Percentiles rank a stretch among this genome's conserved stretches.
Conservation (phyloP, 108 stramenopile species). For the Conticribra guillardii region DNA sequence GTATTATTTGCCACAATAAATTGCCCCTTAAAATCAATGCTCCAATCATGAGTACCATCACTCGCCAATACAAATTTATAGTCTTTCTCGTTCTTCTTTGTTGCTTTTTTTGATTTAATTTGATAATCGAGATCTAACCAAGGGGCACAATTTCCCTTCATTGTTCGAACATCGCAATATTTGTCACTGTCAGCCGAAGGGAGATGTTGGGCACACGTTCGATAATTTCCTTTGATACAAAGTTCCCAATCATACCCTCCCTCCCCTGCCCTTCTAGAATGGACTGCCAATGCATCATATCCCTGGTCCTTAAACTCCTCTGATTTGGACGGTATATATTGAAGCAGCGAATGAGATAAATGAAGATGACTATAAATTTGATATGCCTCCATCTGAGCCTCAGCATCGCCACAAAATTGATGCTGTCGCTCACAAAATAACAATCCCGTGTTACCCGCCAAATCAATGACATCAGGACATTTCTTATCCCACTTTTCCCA, state of each 20-base stretch:
- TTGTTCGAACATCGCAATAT: conserved; percentile 42
- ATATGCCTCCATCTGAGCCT: conserved; percentile 44
- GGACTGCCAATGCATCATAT: conserved; percentile 47
- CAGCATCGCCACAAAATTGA: conserved; percentile 49
- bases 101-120: conserved; percentile 39
- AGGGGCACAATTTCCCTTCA: conserved; percentile 51
- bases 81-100: conserved; percentile 33
- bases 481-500: conserved; percentile 47
- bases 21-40: conserved; percentile 42
- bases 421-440: conserved; percentile 51
- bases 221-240: conserved; percentile 39
- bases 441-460: conserved; percentile 46
- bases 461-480: conserved; percentile 47
- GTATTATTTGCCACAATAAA: conserved; percentile 48
- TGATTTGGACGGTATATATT: conserved; percentile 45
- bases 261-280: conserved; percentile 47
- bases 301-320: conserved; percentile 34
- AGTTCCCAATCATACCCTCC: conserved; percentile 52
- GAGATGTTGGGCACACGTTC: conserved; percentile 39
- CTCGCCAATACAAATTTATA: conserved; percentile 46
- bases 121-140: conserved; percentile 52
- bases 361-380: conserved; percentile 37
- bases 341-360: conserved; percentile 33
- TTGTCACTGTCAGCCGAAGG: not conserved
- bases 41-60: conserved; percentile 53